Conservation (phyloP, 768 basidiomycete species). For the Trametes coccinea region DNA sequence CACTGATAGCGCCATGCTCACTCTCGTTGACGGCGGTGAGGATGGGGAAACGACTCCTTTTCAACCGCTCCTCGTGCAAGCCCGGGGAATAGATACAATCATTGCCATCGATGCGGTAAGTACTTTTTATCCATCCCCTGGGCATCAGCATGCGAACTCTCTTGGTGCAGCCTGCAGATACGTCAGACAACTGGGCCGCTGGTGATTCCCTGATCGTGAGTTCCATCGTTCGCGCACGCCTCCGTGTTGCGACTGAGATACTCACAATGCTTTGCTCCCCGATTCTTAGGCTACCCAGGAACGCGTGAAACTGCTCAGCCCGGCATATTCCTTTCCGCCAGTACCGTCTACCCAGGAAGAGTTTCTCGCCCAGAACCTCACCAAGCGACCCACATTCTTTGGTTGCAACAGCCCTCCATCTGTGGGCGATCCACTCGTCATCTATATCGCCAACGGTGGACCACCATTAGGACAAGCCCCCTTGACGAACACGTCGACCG, state of each 20-base stretch:
- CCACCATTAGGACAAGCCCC: conserved; percentile 40
- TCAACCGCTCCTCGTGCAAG: conserved; percentile 68
- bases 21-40: conserved; percentile 71
- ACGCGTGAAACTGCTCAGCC: conserved; percentile 38
- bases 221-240: not conserved
- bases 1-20: conserved; percentile 49
- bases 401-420: conserved; percentile 58
- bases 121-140: not conserved
- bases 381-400: conserved; percentile 73
- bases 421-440: conserved; percentile 46
- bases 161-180: conserved; percentile 47
- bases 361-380: conserved; percentile 63
- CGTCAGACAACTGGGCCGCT: conserved; percentile 48
- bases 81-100: conserved; percentile 70
- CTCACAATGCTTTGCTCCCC: conserved; percentile 33
- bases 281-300: conserved; percentile 48
- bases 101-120: conserved; percentile 64
- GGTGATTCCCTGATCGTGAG: conserved; percentile 55
- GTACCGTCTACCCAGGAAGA: conserved; percentile 52
- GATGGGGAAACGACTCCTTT: conserved; percentile 73
- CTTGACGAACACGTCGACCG: conserved; percentile 46
- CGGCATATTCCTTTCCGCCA: conserved; percentile 51
- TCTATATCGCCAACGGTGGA: conserved; percentile 62
- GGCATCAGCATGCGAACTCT: not conserved
- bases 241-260: not conserved